These are phyloP conservation scores for Tulasnella sp. DNA, from an alignment of 768 basidiomycete genomes.

Conservation along the genomic window DNA sequence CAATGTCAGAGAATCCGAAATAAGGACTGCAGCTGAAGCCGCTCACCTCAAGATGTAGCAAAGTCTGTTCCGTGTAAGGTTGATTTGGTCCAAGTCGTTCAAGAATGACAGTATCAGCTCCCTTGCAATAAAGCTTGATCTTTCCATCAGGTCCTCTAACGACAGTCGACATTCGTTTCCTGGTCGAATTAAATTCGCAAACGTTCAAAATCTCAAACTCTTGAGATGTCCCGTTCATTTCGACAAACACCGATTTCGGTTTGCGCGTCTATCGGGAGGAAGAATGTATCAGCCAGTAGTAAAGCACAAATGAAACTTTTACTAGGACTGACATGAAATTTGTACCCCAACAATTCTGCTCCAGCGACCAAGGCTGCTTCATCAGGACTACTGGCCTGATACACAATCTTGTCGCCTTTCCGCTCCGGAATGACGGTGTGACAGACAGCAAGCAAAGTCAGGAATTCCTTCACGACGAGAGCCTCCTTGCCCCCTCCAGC, in stretches of 20 bases:
- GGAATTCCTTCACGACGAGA: conserved; percentile 47
- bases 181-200: conserved; percentile 96
- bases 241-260: conserved; percentile 88
- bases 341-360: conserved; percentile 82
- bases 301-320: neutral
- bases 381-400: conserved; percentile 94
- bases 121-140: conserved; percentile 93
- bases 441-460: conserved; percentile 83
- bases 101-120: conserved; percentile 94
- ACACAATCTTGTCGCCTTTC: conserved; percentile 71
- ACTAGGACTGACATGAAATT: conserved; percentile 64
- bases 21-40: neutral
- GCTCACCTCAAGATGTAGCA: conserved; percentile 78
- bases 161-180: conserved; percentile 96
- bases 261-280: conserved; percentile 62
- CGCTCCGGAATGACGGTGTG: conserved; percentile 97
- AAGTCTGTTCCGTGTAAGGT: conserved; percentile 69
- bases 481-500: conserved; percentile 4
- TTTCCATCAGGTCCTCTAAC: conserved; percentile 76
- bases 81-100: conserved; percentile 70
- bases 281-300: neutral
- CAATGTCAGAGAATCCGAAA: conserved; percentile 3
- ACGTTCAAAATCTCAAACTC: conserved; percentile 92
- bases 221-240: conserved; percentile 51
- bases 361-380: conserved; percentile 93